phyloP scores from a whole-genome alignment of 768 basidiomycete species.

The Suillus fuscotomentosus region DNA sequence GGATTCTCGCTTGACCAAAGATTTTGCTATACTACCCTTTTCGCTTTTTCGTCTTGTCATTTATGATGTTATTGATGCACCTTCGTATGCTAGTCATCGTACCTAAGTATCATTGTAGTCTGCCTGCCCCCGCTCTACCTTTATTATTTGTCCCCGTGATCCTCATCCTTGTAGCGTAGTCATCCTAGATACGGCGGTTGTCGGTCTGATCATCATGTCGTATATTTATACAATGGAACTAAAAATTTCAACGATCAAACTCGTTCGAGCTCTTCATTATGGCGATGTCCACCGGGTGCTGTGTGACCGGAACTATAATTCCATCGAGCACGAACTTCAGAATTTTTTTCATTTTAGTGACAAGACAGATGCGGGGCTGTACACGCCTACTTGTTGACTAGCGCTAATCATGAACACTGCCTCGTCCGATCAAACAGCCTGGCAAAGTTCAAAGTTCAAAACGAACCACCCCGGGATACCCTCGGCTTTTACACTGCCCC shows the following conservation, averaged over 20 bases:
- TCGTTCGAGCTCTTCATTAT: background rate
- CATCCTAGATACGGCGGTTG: constrained; percentile 29
- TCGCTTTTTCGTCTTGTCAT: constrained; percentile 5
- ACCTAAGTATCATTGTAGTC: constrained; percentile 10
- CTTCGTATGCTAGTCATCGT: constrained; percentile 10
- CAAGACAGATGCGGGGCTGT: background rate
- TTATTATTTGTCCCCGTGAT: constrained; percentile 13
- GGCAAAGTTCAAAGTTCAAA: background rate
- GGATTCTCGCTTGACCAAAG: constrained; percentile 16
- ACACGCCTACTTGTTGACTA: background rate
- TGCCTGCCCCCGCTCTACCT: background rate
- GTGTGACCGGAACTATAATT: background rate
- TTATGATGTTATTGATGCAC: constrained; percentile 11
- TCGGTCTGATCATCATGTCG: constrained; percentile 10
- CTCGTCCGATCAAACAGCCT: background rate
- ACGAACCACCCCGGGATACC: background rate
- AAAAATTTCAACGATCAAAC: constrained; percentile 6
- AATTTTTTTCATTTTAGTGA: background rate
- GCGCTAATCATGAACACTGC: background rate
- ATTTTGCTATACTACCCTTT: constrained; percentile 10
- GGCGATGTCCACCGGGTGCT: background rate
- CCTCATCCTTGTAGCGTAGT: constrained; percentile 28
- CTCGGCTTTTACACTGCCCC: constrained; percentile 1
- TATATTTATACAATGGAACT: constrained; percentile 30
- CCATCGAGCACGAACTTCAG: background rate